Base-by-base conservation (phyloP, 2,329 filamentous ascomycete species). In the Calonectria naviculata region DNA sequence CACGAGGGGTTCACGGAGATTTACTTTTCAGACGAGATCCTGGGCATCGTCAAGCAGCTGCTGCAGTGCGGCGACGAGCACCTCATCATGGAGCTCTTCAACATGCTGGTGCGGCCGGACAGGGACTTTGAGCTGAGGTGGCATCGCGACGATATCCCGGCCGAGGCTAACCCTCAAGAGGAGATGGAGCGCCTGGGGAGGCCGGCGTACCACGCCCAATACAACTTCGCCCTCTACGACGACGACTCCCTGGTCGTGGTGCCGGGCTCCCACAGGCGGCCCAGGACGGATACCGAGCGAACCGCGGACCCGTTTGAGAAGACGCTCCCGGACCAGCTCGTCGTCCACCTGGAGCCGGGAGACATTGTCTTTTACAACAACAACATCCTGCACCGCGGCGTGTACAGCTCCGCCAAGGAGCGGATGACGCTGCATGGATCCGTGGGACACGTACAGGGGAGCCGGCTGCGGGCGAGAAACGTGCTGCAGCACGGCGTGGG, bases 311-410 rank as follows among this genome's bases (percentile, higher is more conserved):
- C 93, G 0, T 93, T 90, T 77, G 92, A 92, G 75, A 79, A 84
- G 3, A 78, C 84, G 2, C 76, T 97, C 75, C 90, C 92, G 0
- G 90, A 85, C 0, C 92, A 95, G 85, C 79, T 92, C 17, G 83
- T 89, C 4, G 94, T 97, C 19, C 79, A 85, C 79, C 85, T 97
- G 72, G 84, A 89, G 73, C 88, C 94, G 0, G 95, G 95, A 0
- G 95, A 97, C 82, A 90, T 93, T 19, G 93, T 93, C 47, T 97
- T 97, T 78, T 97, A 97, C 80, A 92, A 97, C 82, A 97, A 95
- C 80, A 97, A 97, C 81, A 97, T 97, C 74, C 81, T 97, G 73
- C 93, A 95, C 78, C 85, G 93, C 5, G 93, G 93, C 1, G 89
- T 90, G 31, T 95, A 95, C 81, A 84, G 88, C 74, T 82, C 83